Conservation (phyloP, 257 asterid genomes). For the Misopates orontium region DNA sequence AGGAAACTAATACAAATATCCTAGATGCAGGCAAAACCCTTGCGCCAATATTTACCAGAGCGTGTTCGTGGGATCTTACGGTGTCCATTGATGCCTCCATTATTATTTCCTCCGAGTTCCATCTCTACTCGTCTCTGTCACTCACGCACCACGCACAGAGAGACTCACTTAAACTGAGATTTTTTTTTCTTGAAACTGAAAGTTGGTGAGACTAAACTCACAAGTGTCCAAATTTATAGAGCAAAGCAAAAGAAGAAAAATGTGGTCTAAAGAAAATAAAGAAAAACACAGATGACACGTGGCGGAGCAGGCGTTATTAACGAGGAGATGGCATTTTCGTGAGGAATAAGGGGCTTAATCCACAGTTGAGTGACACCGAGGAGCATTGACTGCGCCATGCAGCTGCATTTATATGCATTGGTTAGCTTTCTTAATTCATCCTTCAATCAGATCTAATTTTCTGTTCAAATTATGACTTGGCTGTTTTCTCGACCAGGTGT, state of each 20-base stretch:
- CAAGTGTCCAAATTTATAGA: constrained; percentile 38
- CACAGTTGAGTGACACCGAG: background rate
- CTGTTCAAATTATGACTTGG: too few species aligned
- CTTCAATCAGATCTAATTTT: too few species aligned
- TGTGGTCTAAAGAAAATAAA: too few species aligned
- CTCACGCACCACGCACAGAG: background rate
- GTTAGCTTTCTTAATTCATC: too few species aligned
- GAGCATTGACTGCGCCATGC: too few species aligned
- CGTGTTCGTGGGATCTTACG: constrained; percentile 41
- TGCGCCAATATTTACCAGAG: constrained; percentile 36
- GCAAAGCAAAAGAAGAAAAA: background rate
- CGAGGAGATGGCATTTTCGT: constrained; percentile 56
- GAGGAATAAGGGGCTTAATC: constrained; percentile 35
- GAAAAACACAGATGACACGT: constrained; percentile 36
- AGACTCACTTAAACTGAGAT: background rate
- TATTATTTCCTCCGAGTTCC: constrained; percentile 48
- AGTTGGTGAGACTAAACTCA: constrained; percentile 26
- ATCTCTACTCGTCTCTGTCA: constrained; percentile 25
- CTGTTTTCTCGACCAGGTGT: too few species aligned
- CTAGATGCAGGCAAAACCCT: too few species aligned
- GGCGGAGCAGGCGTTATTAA: constrained; percentile 62
- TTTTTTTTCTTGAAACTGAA: constrained; percentile 22
- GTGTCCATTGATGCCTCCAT: constrained; percentile 58
- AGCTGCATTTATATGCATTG: too few species aligned
- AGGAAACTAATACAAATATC: too few species aligned